Conservation (phyloP, 352 stramenopile genomes). For the Globisporangium rhizosaccharum region DNA sequence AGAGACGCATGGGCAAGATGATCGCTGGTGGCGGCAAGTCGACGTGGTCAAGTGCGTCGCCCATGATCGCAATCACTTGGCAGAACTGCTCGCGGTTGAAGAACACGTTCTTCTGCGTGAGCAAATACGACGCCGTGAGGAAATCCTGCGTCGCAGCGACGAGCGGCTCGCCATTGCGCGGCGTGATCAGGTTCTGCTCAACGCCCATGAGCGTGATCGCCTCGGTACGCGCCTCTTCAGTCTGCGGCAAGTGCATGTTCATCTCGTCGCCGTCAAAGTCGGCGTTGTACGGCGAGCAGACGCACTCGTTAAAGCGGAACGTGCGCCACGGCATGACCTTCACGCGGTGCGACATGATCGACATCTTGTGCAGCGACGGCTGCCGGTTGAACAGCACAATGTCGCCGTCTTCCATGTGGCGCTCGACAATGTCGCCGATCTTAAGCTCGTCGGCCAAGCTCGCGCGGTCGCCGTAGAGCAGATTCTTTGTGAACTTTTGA, state of each 20-base stretch:
- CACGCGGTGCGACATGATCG: conserved; percentile 94
- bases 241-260: conserved; percentile 99
- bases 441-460: conserved; percentile 92
- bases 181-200: conserved; percentile 97
- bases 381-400: conserved; percentile 99
- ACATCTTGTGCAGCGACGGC: conserved; percentile 99
- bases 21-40: conserved; percentile 76
- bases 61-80: conserved; percentile 93
- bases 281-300: conserved; percentile 99
- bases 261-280: conserved; percentile 99
- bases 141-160: conserved; percentile 99
- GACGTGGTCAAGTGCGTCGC: conserved; percentile 94
- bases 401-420: conserved; percentile 99
- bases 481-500: conserved; percentile 85
- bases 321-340: conserved; percentile 97
- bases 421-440: conserved; percentile 98
- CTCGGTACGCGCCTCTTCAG: conserved; percentile 97
- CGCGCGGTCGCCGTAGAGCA: conserved; percentile 94
- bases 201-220: conserved; percentile 97
- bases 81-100: conserved; percentile 97
- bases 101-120: conserved; percentile 99
- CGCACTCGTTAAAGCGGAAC: conserved; percentile 99
- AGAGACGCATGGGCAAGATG: conserved; percentile 81
- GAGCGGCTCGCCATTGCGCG: conserved; percentile 96
- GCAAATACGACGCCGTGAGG: conserved; percentile 96